These are phyloP conservation scores for Calonectria honghensis DNA, from an alignment of 2,329 filamentous ascomycete species.

Conservation along the genomic window DNA sequence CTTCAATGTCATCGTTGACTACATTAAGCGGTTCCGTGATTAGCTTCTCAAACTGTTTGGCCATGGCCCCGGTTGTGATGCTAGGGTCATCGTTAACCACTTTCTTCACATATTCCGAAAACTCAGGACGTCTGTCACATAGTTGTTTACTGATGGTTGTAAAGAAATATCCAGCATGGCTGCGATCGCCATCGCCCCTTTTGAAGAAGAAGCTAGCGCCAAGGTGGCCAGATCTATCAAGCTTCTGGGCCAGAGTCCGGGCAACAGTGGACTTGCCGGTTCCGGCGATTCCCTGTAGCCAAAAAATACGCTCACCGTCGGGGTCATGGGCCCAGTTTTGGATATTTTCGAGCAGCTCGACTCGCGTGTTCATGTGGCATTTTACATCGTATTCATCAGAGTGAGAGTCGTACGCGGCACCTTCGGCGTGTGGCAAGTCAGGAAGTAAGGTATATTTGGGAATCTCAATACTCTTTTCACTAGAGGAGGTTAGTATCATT, in stretches of 20 bases:
- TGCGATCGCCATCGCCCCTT: constrained; percentile 61
- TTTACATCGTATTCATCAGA: constrained; percentile 56
- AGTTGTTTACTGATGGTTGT: constrained; percentile 63
- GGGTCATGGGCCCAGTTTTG: constrained; percentile 53
- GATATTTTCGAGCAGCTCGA: constrained; percentile 57
- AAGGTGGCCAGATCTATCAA: constrained; percentile 42
- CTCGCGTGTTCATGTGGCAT: constrained; percentile 57
- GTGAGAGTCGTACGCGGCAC: constrained; percentile 58
- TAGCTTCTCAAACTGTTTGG: constrained; percentile 63
- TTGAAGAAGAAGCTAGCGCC: constrained; percentile 68
- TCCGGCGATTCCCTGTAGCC: constrained; percentile 63
- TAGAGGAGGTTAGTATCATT: background rate
- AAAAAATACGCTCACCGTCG: constrained; percentile 56
- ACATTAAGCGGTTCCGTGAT: constrained; percentile 57
- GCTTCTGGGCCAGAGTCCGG: constrained; percentile 54
- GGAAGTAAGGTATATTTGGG: constrained; percentile 35
- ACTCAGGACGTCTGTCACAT: constrained; percentile 48
- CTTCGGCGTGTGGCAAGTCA: constrained; percentile 42
- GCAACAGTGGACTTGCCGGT: constrained; percentile 64
- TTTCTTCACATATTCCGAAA: constrained; percentile 52
- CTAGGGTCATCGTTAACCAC: constrained; percentile 57
- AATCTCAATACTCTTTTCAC: background rate
- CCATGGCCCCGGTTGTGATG: constrained; percentile 54
- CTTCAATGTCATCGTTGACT: background rate
- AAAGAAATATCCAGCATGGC: constrained; percentile 60